phyloP scores from a whole-genome alignment of 768 basidiomycete species.

The Candolleomyces eurysporus region DNA sequence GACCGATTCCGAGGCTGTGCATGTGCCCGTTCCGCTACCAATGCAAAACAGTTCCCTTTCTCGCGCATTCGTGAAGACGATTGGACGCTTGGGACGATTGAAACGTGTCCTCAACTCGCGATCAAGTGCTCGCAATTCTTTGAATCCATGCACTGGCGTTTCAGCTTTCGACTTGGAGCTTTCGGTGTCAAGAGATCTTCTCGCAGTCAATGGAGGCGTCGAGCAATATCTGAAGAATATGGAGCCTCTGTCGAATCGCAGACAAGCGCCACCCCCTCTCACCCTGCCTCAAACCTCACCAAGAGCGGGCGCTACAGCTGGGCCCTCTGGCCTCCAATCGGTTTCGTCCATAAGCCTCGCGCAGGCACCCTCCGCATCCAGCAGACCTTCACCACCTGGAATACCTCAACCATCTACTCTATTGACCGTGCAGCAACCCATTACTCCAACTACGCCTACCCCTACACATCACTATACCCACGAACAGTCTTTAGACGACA shows the following conservation, averaged over 20 bases:
- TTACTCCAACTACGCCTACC: slow-evolving; percentile 2
- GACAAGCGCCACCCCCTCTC: not conserved
- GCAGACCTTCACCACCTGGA: slow-evolving; percentile 4
- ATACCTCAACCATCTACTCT: slow-evolving; percentile 2
- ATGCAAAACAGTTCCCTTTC: slow-evolving; percentile 65
- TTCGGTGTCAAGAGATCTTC: slow-evolving; percentile 52
- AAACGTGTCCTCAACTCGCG: slow-evolving; percentile 68
- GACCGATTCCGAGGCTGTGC: slow-evolving; percentile 26
- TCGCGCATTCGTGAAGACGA: slow-evolving; percentile 75
- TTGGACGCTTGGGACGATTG: slow-evolving; percentile 81
- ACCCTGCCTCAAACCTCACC: not conserved
- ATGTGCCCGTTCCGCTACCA: slow-evolving; percentile 45
- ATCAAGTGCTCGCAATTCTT: slow-evolving; percentile 25
- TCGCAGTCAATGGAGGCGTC: slow-evolving; percentile 59
- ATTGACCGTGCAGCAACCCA: slow-evolving; percentile 7
- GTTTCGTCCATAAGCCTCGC: not conserved
- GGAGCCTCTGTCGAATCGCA: slow-evolving; percentile 21
- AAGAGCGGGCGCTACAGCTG: not conserved
- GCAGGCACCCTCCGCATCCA: not conserved
- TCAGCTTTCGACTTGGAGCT: slow-evolving; percentile 73
- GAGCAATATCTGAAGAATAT: slow-evolving; percentile 65
- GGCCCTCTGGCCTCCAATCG: not conserved
- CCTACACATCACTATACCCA: not conserved
- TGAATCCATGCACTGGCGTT: slow-evolving; percentile 44
- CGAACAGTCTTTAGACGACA: not conserved